phyloP scores from a whole-genome alignment of 352 stramenopile genomes.

The Globisporangium spinosum region DNA sequence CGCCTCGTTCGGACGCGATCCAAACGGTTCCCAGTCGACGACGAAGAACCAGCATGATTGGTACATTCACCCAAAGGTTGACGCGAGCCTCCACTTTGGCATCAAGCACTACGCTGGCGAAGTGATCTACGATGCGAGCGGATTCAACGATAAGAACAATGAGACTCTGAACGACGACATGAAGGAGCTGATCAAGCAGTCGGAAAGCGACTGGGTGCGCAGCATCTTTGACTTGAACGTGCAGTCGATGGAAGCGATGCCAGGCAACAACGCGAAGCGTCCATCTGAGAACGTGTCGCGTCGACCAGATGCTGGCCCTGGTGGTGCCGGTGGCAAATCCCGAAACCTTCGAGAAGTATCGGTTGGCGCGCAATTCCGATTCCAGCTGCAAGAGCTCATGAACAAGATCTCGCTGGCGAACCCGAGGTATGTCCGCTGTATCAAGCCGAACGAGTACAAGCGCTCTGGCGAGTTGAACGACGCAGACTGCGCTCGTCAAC shows the following conservation, averaged over 20 bases:
- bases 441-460: constrained; percentile 89
- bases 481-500: constrained; percentile 75
- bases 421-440: constrained; percentile 85
- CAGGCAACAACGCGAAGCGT: constrained; percentile 63
- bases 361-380: constrained; percentile 86
- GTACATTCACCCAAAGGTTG: constrained; percentile 90
- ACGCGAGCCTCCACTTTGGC: constrained; percentile 85
- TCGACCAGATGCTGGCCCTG: constrained; percentile 40
- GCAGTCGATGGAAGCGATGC: constrained; percentile 81
- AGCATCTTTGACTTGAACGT: constrained; percentile 85
- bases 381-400: constrained; percentile 88
- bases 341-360: constrained; percentile 85
- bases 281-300: constrained; percentile 60
- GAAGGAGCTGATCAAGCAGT: constrained; percentile 90
- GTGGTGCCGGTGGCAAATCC: constrained; percentile 51
- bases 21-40: constrained; percentile 37
- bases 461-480: constrained; percentile 75
- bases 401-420: constrained; percentile 87
- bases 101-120: constrained; percentile 92
- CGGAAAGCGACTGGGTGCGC: constrained; percentile 75
- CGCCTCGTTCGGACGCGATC: constrained; percentile 69
- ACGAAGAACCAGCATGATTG: constrained; percentile 82
- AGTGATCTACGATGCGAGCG: constrained; percentile 95
- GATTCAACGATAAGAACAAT: constrained; percentile 99
- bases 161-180: constrained; percentile 95